A percentile compares a stretch with the other conserved stretches of the same genome.
phyloP scores from a whole-genome alignment of 495 filamentous ascomycete genomes.

The Xylaria longipes region DNA sequence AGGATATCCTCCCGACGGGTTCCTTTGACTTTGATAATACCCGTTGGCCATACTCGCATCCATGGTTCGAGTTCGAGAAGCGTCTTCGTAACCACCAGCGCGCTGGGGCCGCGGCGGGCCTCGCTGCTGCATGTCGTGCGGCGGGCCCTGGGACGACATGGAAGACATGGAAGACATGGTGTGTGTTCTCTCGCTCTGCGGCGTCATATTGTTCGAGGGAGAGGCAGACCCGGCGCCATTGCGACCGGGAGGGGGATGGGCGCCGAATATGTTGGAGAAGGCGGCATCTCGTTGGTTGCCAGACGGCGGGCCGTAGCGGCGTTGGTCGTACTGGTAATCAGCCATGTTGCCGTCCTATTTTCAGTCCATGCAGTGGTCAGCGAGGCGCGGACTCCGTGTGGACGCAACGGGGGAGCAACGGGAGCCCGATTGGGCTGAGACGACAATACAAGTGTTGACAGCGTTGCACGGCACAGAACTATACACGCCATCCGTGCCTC shows the following conservation, averaged over 20 bases:
- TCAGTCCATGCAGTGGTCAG: conserved; percentile 19
- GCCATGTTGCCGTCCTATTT: conserved; percentile 66
- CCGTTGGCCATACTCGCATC: conserved; percentile 57
- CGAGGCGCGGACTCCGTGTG: conserved; percentile 14
- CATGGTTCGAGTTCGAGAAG: conserved; percentile 46
- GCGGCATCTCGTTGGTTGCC: conserved; percentile 89
- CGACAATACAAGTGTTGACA: background rate
- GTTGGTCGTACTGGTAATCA: conserved; percentile 81
- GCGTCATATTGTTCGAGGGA: conserved; percentile 50
- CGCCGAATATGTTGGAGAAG: conserved; percentile 95
- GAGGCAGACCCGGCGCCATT: conserved; percentile 87
- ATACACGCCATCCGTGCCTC: conserved; percentile 1
- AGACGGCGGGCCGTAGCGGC: conserved; percentile 71
- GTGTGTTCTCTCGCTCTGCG: conserved; percentile 73
- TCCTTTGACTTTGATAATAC: conserved; percentile 62
- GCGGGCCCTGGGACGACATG: conserved; percentile 70
- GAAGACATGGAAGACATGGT: conserved; percentile 86
- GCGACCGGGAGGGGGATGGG: conserved; percentile 81
- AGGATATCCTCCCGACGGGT: conserved; percentile 51
- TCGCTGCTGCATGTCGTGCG: conserved; percentile 59
- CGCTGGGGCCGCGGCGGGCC: conserved; percentile 67
- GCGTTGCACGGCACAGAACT: conserved; percentile 32
- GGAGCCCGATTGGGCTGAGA: background rate
- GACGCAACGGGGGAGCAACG: background rate
- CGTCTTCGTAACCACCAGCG: conserved; percentile 55